A percentile compares a stretch with the other conserved stretches of the same genome.
These are phyloP conservation scores for Phlyctochytrium arcticum DNA, from an alignment of 192 early-diverging fungal species.

Conservation along the genomic window DNA sequence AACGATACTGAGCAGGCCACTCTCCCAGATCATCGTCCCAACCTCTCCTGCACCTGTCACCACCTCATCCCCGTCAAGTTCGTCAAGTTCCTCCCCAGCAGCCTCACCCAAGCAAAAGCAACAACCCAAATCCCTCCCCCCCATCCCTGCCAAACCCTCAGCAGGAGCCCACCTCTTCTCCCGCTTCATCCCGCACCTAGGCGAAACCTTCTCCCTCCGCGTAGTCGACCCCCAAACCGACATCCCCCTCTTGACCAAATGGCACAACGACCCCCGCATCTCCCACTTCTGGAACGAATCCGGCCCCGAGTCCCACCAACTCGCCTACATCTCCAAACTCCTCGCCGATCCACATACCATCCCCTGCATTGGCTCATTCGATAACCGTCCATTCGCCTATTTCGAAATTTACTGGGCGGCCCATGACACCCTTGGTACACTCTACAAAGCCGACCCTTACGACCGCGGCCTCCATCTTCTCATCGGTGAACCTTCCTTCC, in stretches of 20 bases:
- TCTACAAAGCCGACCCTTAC: conserved; percentile 1
- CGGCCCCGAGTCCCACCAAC: conserved; percentile 5
- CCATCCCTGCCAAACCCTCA: conserved; percentile 3
- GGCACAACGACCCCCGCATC: conserved; percentile 18
- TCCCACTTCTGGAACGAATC: conserved; percentile 11
- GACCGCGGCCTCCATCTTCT: conserved; percentile 10
- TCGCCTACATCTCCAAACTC: neutral
- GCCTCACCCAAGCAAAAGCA: neutral
- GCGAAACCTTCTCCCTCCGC: conserved; percentile 12
- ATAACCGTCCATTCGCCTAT: conserved; percentile 25
- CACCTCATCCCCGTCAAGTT: too few relatives aligned
- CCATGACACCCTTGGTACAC: neutral
- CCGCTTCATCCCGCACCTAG: conserved; percentile 3
- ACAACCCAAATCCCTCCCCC: neutral
- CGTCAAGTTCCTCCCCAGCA: too few relatives aligned
- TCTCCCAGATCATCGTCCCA: too few relatives aligned
- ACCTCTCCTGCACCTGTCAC: neutral
- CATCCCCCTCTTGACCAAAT: conserved; percentile 3
- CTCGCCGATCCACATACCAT: neutral
- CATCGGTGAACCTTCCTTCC: conserved; percentile 10
- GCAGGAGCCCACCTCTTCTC: conserved; percentile 17
- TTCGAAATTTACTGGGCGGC: conserved; percentile 30
- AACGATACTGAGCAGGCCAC: too few relatives aligned
- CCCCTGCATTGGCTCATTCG: conserved; percentile 15
- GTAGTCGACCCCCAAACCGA: conserved; percentile 1